These are phyloP conservation scores for Jatropha curcas DNA, from an alignment of 345 rosid species.

Conservation along the genomic window DNA sequence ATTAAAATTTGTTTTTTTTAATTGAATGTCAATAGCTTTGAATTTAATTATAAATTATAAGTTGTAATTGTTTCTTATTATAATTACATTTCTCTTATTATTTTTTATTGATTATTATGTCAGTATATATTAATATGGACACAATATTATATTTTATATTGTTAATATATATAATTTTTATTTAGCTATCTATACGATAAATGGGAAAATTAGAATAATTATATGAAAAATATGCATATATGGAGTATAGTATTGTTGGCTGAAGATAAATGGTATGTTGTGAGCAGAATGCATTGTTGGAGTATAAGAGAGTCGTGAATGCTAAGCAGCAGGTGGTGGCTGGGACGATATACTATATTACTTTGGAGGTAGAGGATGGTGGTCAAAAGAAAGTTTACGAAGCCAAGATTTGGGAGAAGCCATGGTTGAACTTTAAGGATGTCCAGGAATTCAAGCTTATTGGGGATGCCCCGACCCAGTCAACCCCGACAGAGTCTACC, in stretches of 20 bases:
- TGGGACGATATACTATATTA: conserved; percentile 67
- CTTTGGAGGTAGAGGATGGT: conserved; percentile 73
- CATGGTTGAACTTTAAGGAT: conserved; percentile 80
- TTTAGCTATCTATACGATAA: no score
- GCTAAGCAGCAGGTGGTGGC: conserved; percentile 80
- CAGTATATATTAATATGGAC: no score
- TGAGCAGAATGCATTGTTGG: conserved; percentile 56
- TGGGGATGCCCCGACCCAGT: conserved; percentile 38
- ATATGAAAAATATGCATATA: no score
- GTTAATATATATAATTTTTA: no score
- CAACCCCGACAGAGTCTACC: conserved; percentile 16
- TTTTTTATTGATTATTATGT: no score
- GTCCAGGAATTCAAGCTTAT: conserved; percentile 66
- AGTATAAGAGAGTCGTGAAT: conserved; percentile 56
- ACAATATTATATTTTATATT: no score
- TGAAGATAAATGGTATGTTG: background rate
- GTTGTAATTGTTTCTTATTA: no score
- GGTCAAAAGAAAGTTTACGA: conserved; percentile 60
- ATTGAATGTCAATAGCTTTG: no score
- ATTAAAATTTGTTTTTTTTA: no score
- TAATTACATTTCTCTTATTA: no score
- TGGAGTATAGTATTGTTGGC: background rate
- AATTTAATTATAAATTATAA: no score
- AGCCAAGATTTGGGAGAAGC: conserved; percentile 91
- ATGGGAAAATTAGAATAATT: no score